A percentile compares a stretch with the other conserved stretches of the same genome.
Evolutionary conservation across 2,329 filamentous ascomycete species (phyloP).

Genomic region (Phialophora tarda): DNA sequence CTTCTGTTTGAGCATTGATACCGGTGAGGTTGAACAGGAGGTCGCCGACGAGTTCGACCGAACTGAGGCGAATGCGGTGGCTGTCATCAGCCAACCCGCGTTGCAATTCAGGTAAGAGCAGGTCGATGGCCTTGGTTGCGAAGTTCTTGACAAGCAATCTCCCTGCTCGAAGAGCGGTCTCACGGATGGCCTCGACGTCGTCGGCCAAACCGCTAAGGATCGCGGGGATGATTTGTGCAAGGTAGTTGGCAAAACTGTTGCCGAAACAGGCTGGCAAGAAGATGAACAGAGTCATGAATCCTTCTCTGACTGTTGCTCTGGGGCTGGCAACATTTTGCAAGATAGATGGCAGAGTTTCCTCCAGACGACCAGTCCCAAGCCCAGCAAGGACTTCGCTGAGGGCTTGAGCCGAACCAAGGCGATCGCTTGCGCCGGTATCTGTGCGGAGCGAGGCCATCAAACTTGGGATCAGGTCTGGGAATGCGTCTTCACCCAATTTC

Average conservation of each 20-base stretch:
- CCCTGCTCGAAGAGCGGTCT: conserved; percentile 93
- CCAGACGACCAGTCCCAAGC: conserved; percentile 85
- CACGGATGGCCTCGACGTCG: conserved; percentile 93
- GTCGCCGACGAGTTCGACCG: conserved; percentile 95
- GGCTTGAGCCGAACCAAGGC: conserved; percentile 93
- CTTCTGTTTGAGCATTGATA: conserved; percentile 77
- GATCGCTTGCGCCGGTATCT: conserved; percentile 93
- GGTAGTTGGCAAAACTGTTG: conserved; percentile 96
- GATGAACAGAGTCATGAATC: conserved; percentile 99
- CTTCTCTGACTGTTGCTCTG: conserved; percentile 89
- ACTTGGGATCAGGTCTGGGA: conserved; percentile 95
- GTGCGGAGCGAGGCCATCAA: conserved; percentile 98
- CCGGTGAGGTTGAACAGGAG: conserved; percentile 97
- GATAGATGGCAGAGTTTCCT: conserved; percentile 95
- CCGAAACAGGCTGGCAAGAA: conserved; percentile 99
- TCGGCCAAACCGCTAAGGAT: conserved; percentile 94
- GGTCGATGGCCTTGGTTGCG: conserved; percentile 89
- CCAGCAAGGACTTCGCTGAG: conserved; percentile 95
- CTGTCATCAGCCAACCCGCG: conserved; percentile 96
- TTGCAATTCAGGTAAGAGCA: conserved; percentile 91
- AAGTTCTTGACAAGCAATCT: conserved; percentile 98
- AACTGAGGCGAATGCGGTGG: conserved; percentile 96
- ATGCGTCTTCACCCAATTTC: conserved; percentile 93
- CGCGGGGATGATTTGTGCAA: conserved; percentile 92
- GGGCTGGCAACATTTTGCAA: conserved; percentile 92